Base-by-base conservation (phyloP, 805 yeast species). In the Cephaloascus fragrans region DNA sequence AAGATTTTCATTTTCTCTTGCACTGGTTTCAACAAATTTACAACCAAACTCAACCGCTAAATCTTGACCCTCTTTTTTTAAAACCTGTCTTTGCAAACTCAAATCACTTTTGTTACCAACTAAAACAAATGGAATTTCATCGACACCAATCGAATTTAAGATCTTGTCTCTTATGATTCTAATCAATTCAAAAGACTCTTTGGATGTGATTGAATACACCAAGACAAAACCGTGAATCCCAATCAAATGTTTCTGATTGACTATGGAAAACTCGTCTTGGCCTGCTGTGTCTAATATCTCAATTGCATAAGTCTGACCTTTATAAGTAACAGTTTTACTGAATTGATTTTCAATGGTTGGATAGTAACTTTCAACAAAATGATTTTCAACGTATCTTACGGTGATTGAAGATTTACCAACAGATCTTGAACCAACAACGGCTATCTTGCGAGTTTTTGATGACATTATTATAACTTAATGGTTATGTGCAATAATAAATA, bases 201-300 rank as follows among this genome's bases (percentile, higher is more conserved):
- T 64, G 35, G 88, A 81, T 23, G 85, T 78, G 39, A 88, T 88
- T 37, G 90, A 82, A 61, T 85, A 88, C 35, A 86, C 84, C 34
- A 89, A 61, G 34, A 88, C 64, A 53, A 83, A 83, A 1, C 96
- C 97, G 51, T 85, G 93, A 26, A 83, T 77, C 15, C 89, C 93
- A 36, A 83, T 80, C 37, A 85, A 62, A 40, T 83, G 80, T 48
- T 83, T 83, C 57, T 83, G 86, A 50, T 78, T 83, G 59, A 88
- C 73, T 46, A 84, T 76, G 37, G 86, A 75, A 55, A 80, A 84
- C 63, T 87, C 95, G 58, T 87, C 96, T 63, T 86, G 94, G 5
- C 96, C 96, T 1, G 96, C 95, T 0, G 96, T 88, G 53, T 88
- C 97, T 43, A 87, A 64, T 39, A 88, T 83, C 56, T 87, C 96